These are phyloP conservation scores for Boletus pseudo-olivaceus DNA, from an alignment of 768 basidiomycete species.

Conservation along the genomic window DNA sequence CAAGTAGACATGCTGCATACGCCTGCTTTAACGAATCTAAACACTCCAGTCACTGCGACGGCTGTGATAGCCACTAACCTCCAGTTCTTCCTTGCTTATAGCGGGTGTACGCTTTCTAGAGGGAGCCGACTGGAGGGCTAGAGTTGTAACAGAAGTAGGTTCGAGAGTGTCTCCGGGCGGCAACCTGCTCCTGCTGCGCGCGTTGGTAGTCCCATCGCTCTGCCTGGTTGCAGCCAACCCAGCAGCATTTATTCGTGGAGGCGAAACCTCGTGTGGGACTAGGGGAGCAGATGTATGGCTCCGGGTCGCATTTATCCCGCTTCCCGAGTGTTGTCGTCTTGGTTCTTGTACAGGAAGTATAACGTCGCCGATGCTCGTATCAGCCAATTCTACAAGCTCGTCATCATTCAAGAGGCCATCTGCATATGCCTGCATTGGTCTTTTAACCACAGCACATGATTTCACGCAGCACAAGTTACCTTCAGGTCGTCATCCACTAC, in stretches of 20 bases:
- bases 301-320: neutral
- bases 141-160: neutral
- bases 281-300: neutral
- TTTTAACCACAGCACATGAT: slow-evolving; percentile 4
- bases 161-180: neutral
- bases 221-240: neutral
- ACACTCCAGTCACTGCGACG: neutral
- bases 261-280: neutral
- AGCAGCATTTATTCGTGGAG: neutral
- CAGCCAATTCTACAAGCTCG: slow-evolving; percentile 27
- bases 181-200: neutral
- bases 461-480: slow-evolving; percentile 14
- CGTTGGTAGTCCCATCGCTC: neutral
- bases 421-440: slow-evolving; percentile 27
- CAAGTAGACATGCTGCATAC: slow-evolving; percentile 38
- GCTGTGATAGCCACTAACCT: slow-evolving; percentile 13
- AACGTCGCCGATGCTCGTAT: neutral
- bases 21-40: slow-evolving; percentile 18
- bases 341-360: neutral
- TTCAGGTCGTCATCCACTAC: slow-evolving; percentile 11
- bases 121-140: neutral
- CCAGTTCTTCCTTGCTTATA: slow-evolving; percentile 17
- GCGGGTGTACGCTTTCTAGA: neutral
- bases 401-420: slow-evolving; percentile 36
- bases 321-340: neutral